phyloP scores from a whole-genome alignment of 2,329 filamentous ascomycete genomes.

The Cryphonectria japonica region DNA sequence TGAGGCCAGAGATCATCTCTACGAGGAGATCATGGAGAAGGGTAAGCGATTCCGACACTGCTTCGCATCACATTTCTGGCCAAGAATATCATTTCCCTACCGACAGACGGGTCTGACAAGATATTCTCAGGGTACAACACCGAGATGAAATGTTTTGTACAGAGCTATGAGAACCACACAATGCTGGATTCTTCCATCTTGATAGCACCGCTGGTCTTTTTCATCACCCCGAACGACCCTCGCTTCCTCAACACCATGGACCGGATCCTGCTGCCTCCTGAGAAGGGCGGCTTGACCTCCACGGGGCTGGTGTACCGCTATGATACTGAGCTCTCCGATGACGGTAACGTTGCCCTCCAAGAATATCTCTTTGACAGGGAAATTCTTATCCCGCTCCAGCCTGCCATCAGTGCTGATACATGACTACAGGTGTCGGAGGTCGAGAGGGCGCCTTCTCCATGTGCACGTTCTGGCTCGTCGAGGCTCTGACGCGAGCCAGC shows the following conservation, averaged over 20 bases:
- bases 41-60: constrained; percentile 40
- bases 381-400: background rate
- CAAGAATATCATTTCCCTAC: background rate
- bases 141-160: constrained; percentile 70
- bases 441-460: constrained; percentile 78
- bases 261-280: constrained; percentile 70
- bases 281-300: constrained; percentile 75
- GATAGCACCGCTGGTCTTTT: constrained; percentile 79
- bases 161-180: constrained; percentile 74
- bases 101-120: background rate
- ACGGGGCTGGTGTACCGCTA: constrained; percentile 78
- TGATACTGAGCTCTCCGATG: constrained; percentile 68
- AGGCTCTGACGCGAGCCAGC: constrained; percentile 72
- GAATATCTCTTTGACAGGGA: background rate
- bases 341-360: constrained; percentile 52
- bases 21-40: constrained; percentile 78
- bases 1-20: constrained; percentile 67
- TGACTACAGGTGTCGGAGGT: constrained; percentile 66
- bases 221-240: constrained; percentile 77
- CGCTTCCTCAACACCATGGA: constrained; percentile 75
- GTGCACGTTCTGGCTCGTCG: constrained; percentile 84
- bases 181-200: constrained; percentile 75
- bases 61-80: background rate
- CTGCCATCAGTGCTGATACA: constrained; percentile 21
- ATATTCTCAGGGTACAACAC: constrained; percentile 64